Evolutionary conservation across 2,329 filamentous ascomycete species (phyloP), one percentile per base, ranked within the genome.

Genomic region (Ustilaginoidea virens): DNA sequence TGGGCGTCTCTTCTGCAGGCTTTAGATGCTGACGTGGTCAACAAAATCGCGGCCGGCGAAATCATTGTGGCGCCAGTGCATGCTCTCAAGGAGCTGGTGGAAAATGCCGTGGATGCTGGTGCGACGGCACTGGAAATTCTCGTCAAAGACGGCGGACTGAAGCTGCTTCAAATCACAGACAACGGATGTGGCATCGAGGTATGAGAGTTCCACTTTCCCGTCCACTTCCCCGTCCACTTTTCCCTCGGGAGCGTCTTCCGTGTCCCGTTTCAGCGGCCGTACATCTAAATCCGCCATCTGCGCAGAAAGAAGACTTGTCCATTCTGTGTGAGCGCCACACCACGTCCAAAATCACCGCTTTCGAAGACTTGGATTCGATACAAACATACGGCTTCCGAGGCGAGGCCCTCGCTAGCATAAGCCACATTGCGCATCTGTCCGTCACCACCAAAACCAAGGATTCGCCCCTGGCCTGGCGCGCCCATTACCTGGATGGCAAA

Each of bases 41-140:
- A 96, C 62, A 98, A 96, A 53, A 98, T 98, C 41, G 90, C 90
- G 1, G 90, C 90, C 0, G 90, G 90, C 13, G 90, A 98, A 53
- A 98, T 98, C 44, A 98, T 98, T 35, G 85, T 98, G 27, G 87
- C 90, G 2, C 92, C 90, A 0, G 85, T 94, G 17, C 83, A 98
- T 52, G 90, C 92, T 3, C 56, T 98, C 33, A 98, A 98, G 54
- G 90, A 98, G 51, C 61, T 98, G 28, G 85, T 98, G 9, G 90
- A 98, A 51, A 98, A 98, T 44, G 79, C 90, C 4, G 85, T 98
- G 11, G 92, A 98, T 55, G 90, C 92, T n/a, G 87, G 90, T 5
- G 81, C 90, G 3, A 96, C 90, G 0, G 74, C 78, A 2, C 60
- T 98, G 25, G 90, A 98, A 47, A 77, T 98, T 12, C 51, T 94